These are phyloP conservation scores for Lasiodiplodia hormozganensis DNA, from an alignment of 2,329 filamentous ascomycete species.

Conservation along the genomic window DNA sequence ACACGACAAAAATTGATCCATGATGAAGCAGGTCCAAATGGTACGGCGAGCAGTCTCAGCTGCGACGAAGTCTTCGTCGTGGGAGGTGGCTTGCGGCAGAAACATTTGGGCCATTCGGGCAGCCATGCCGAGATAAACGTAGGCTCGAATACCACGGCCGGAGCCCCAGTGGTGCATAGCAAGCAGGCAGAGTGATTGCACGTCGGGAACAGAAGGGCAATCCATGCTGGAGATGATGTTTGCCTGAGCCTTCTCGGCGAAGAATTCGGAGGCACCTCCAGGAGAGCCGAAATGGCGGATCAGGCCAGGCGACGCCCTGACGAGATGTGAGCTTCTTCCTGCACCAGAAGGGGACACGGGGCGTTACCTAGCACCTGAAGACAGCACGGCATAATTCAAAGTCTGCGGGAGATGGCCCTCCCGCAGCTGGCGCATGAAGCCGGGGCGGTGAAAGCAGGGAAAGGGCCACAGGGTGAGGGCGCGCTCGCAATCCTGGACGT, in stretches of 20 bases:
- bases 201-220: conserved; percentile 22
- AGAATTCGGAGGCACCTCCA: conserved; percentile 19
- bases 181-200: conserved; percentile 23
- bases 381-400: conserved; percentile 23
- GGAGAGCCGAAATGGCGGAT: conserved; percentile 23
- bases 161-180: conserved; percentile 26
- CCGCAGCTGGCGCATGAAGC: conserved; percentile 21
- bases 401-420: conserved; percentile 21
- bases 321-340: neutral
- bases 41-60: conserved; percentile 20
- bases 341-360: neutral
- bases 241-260: conserved; percentile 19
- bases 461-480: conserved; percentile 23
- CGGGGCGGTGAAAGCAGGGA: conserved; percentile 26
- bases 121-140: conserved; percentile 23
- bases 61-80: conserved; percentile 16
- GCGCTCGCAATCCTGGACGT: conserved; percentile 24
- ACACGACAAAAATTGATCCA: conserved; percentile 25
- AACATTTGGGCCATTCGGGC: conserved; percentile 26
- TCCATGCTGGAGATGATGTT: conserved; percentile 22
- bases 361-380: conserved; percentile 13
- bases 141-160: conserved; percentile 15
- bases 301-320: conserved; percentile 22
- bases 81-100: conserved; percentile 16
- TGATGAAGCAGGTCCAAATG: conserved; percentile 27